Conservation (phyloP, 2,329 filamentous ascomycete genomes). For the Colletotrichum spinosum region DNA sequence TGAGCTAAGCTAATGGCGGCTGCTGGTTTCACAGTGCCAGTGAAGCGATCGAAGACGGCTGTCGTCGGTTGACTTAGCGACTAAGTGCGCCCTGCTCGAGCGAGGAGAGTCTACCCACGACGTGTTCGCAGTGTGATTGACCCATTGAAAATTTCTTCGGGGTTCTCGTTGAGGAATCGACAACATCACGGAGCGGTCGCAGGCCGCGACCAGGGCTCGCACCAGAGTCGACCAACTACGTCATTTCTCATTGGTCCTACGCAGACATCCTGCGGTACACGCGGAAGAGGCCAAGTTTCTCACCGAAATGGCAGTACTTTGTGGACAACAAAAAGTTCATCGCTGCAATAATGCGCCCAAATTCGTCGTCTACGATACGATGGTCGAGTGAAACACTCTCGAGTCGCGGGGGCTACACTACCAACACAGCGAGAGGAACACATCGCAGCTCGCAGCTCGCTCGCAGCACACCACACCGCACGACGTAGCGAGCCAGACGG, state of each 20-base stretch:
- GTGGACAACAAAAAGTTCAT: background rate
- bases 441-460: constrained; percentile 2
- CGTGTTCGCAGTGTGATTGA: no score
- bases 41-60: constrained; percentile 4
- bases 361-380: constrained; percentile 4
- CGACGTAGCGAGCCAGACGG: constrained; percentile 12
- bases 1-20: constrained; percentile 15
- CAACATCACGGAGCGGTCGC: no score
- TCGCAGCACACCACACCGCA: constrained; percentile 5
- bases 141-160: no score
- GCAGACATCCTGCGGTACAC: no score
- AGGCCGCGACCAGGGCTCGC: no score
- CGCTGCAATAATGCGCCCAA: background rate
- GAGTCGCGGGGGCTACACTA: constrained; percentile 13
- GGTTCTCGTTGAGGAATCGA: no score
- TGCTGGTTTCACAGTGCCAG: background rate
- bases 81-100: no score
- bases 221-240: no score
- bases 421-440: background rate
- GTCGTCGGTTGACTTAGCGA: background rate
- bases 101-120: no score
- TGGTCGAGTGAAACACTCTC: constrained; percentile 29
- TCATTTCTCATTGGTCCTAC: no score
- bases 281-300: no score
- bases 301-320: no score